phyloP scores from a whole-genome alignment of 257 asterid species.

The Osmanthus fragrans region DNA sequence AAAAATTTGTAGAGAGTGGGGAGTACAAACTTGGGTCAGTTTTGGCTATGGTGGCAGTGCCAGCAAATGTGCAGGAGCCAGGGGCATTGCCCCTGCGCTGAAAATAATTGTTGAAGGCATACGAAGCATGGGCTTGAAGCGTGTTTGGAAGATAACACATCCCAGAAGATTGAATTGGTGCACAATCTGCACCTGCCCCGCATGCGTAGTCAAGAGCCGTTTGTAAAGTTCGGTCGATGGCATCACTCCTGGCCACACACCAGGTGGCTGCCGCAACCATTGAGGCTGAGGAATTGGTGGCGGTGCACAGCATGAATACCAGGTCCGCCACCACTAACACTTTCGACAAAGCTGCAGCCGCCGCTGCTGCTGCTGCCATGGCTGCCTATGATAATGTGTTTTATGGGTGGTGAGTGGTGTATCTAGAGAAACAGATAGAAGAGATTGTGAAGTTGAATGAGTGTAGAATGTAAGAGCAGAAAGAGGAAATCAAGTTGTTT shows the following conservation, averaged over 20 bases:
- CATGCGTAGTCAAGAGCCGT: constrained; percentile 80
- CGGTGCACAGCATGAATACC: constrained; percentile 22
- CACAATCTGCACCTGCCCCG: constrained; percentile 75
- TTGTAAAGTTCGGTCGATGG: constrained; percentile 60
- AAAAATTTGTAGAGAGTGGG: not conserved
- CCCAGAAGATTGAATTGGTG: constrained; percentile 62
- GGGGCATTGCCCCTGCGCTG: constrained; percentile 73
- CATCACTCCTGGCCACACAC: constrained; percentile 90
- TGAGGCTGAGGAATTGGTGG: constrained; percentile 10
- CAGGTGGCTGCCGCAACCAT: constrained; percentile 49
- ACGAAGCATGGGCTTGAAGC: constrained; percentile 81
- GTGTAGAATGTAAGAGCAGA: not conserved
- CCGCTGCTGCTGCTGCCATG: constrained; percentile 12
- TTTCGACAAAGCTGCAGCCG: constrained; percentile 23
- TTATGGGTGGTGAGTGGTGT: not conserved
- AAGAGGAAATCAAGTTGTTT: constrained; percentile 26
- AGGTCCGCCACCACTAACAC: constrained; percentile 29
- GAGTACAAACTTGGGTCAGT: constrained; percentile 77
- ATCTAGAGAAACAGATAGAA: not conserved
- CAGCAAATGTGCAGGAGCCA: constrained; percentile 72
- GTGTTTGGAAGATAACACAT: constrained; percentile 81
- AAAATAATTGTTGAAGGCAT: constrained; percentile 78
- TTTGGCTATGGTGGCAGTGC: constrained; percentile 69
- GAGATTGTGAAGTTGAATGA: constrained; percentile 3
- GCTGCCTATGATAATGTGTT: not conserved